Evolutionary conservation across 2,329 filamentous ascomycete genomes (phyloP), one percentile per base, ranked within the genome.

Genomic region (Chaetomium sp.): DNA sequence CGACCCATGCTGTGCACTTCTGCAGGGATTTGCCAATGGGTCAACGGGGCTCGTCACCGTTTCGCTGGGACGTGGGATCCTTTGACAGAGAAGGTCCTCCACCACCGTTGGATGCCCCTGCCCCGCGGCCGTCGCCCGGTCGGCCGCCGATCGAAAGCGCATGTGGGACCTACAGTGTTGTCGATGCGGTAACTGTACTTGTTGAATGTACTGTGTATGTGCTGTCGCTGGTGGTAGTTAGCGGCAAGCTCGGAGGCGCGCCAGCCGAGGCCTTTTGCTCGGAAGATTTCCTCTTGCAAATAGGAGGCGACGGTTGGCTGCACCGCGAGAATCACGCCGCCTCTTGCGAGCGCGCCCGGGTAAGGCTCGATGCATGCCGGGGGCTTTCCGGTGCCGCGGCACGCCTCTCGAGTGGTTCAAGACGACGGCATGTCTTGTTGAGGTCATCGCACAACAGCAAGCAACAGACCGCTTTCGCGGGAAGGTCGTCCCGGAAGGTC

Each of bases 21-120:
- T 61, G 65, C 68, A 70, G 70, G 70, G 67, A 65, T 69, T 42
- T 25, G 42, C 58, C 38, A 60, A 64, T 63, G 62, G 67, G 59
- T 58, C 49, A 51, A 58, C 63, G 42, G 42, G 57, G 57, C 49
- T 68, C 66, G 64, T 68, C 67, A 67, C 65, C 66, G 69, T 69
- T 70, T 70, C 60, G 66, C 66, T 65, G 67, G 67, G 58, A 68
- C 63, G 57, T 49, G 57, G 64, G 66, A 64, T 63, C 51, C 57
- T 54, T 63, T 61, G 61, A 65, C 61, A 54, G 25, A 50, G 25
- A 45, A 49, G 31, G 60, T 6, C 51, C 57, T 45, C 45, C 56
- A 50, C 57, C 51, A 55, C 51, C 51, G 42, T 33, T 54, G 56
- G 23, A 31, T 31, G 21, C 35, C 25, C 45, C 19, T 45, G 31